A percentile compares a stretch with the other conserved stretches of the same genome.
Evolutionary conservation across 495 filamentous ascomycete genomes (phyloP).

Genomic region (Aspergillus kassunensis): DNA sequence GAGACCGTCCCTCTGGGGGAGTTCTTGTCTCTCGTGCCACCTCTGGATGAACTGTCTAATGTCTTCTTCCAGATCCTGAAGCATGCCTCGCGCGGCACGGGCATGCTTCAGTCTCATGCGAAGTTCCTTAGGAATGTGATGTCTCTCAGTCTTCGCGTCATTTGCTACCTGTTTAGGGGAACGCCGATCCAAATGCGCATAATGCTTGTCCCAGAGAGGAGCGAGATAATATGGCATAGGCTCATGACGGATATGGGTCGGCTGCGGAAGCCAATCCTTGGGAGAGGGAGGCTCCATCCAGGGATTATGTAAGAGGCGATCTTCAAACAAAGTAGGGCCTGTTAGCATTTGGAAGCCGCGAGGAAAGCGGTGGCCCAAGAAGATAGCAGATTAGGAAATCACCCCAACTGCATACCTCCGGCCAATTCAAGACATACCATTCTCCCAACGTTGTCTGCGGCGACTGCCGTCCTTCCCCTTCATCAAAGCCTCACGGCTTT

Average conservation of each 20-base stretch:
- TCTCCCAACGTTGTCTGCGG: constrained; percentile 88
- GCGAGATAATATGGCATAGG: constrained; percentile 86
- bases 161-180: constrained; percentile 38
- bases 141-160: constrained; percentile 35
- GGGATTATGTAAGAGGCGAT: constrained; percentile 81
- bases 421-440: constrained; percentile 57
- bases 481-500: constrained; percentile 71
- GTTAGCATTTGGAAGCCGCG: constrained; percentile 13
- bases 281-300: constrained; percentile 77
- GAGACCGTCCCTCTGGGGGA: constrained; percentile 40
- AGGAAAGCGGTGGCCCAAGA: background rate
- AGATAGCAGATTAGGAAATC: background rate
- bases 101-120: constrained; percentile 64
- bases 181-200: constrained; percentile 41
- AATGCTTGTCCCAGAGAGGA: constrained; percentile 74
- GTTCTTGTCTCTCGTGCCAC: constrained; percentile 49
- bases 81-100: constrained; percentile 61
- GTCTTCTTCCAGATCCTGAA: constrained; percentile 63
- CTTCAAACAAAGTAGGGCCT: constrained; percentile 40
- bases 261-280: constrained; percentile 73
- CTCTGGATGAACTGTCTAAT: constrained; percentile 57
- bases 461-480: constrained; percentile 92
- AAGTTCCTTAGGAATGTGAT: constrained; percentile 46
- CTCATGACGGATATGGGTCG: constrained; percentile 68
- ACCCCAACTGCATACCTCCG: background rate